Conservation (phyloP, 2,329 filamentous ascomycete genomes). For the Ceratocystis alfenasii region DNA sequence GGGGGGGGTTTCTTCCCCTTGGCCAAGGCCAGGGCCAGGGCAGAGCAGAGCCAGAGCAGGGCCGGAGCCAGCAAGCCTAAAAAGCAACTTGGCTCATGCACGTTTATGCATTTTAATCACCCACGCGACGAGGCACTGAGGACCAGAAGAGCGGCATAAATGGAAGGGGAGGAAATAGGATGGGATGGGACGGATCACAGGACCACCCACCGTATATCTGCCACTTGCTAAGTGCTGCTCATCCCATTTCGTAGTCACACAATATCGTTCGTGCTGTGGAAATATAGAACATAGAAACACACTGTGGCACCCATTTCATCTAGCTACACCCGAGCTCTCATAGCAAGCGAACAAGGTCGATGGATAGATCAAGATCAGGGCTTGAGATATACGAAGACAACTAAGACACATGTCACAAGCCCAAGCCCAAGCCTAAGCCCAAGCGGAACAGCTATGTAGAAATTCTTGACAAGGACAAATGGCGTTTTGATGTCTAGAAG, state of each 20-base stretch:
- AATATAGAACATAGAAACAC: neutral
- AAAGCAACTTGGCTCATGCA: neutral
- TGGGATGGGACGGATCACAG: no score
- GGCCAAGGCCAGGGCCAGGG: neutral
- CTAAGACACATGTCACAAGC: slow-evolving; percentile 2
- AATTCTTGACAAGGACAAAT: neutral
- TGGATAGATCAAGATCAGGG: slow-evolving; percentile 1
- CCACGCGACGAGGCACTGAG: neutral
- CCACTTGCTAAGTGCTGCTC: neutral
- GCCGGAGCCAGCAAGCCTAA: neutral
- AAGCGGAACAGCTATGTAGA: neutral
- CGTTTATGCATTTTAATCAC: neutral
- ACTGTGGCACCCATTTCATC: slow-evolving; percentile 1
- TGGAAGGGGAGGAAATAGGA: neutral
- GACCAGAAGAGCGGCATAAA: neutral
- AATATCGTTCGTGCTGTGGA: neutral
- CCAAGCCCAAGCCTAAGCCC: neutral
- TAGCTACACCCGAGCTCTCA: neutral
- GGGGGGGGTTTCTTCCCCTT: neutral
- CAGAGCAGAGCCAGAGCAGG: neutral
- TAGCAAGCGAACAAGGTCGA: slow-evolving; percentile 4
- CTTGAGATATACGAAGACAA: slow-evolving; percentile 2
- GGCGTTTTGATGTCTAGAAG: neutral
- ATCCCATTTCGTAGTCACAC: neutral
- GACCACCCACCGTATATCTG: neutral